Percentiles rank a stretch among this genome's conserved stretches.
These are phyloP conservation scores for Eleusine indica DNA, from an alignment of 176 grass and related monocot species.

Conservation along the genomic window DNA sequence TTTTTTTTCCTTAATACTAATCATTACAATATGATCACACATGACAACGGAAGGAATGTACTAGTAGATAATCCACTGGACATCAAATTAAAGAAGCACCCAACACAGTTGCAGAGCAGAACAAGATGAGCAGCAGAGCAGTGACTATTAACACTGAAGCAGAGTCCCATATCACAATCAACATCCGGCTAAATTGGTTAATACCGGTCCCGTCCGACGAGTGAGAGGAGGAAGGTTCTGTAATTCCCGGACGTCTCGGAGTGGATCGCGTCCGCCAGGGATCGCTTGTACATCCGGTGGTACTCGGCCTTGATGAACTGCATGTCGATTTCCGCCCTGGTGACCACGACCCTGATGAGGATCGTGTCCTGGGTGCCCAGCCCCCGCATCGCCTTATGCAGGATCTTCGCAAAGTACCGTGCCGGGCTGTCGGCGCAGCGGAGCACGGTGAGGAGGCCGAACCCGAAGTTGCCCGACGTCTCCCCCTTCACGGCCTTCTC, in stretches of 20 bases:
- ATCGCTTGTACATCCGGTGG: conserved; percentile 62
- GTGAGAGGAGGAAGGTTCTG: conserved; percentile 88
- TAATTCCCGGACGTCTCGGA: conserved; percentile 84
- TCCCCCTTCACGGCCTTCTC: conserved; percentile 71
- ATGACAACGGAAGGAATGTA: too few species aligned
- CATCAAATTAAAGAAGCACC: too few species aligned
- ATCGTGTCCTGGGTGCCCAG: conserved; percentile 72
- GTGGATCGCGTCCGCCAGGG: conserved; percentile 69
- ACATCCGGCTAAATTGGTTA: not conserved
- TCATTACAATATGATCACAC: too few species aligned
- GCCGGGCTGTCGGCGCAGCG: conserved; percentile 72
- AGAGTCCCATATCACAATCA: not conserved
- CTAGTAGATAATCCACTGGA: too few species aligned
- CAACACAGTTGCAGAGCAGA: too few species aligned
- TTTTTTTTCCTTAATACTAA: too few species aligned
- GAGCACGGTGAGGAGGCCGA: conserved; percentile 68
- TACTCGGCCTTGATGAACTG: conserved; percentile 87
- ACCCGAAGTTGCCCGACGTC: conserved; percentile 72
- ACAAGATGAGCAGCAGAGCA: too few species aligned
- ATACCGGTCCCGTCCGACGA: conserved; percentile 56
- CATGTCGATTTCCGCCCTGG: conserved; percentile 87
- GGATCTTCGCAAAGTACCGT: conserved; percentile 70
- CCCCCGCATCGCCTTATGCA: conserved; percentile 84
- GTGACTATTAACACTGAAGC: too few species aligned
- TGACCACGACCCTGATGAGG: conserved; percentile 69